Conservation (phyloP, 1,139 yeast genomes). For the Yamadazyma siamensis region DNA sequence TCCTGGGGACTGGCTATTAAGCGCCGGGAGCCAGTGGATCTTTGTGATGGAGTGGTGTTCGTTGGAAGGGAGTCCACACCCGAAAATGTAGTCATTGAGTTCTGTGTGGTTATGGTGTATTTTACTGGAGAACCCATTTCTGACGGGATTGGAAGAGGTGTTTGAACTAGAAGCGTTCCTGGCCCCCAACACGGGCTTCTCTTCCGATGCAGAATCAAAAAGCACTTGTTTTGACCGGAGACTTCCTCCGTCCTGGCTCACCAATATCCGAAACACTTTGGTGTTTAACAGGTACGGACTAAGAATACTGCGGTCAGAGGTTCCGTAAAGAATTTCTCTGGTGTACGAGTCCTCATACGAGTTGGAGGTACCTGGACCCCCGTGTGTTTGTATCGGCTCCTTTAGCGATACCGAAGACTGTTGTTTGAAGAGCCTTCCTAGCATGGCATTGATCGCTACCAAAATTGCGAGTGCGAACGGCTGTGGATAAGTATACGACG, state of each 20-base stretch:
- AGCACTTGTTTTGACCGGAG: constrained; percentile 46
- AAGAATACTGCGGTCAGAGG: constrained; percentile 27
- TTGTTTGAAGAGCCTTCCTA: constrained; percentile 29
- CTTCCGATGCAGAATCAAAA: constrained; percentile 40
- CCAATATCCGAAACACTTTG: constrained; percentile 39
- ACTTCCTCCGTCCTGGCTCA: constrained; percentile 53
- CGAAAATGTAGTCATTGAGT: constrained; percentile 52
- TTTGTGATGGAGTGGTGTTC: constrained; percentile 46
- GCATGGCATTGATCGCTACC: constrained; percentile 17
- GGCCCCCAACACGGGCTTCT: neutral
- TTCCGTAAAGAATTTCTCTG: constrained; percentile 41
- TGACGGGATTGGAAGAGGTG: constrained; percentile 4
- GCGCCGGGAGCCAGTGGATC: constrained; percentile 44
- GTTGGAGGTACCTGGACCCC: constrained; percentile 15
- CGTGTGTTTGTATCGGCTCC: constrained; percentile 11
- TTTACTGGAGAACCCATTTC: constrained; percentile 20
- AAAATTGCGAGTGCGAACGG: too few species aligned
- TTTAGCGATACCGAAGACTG: constrained; percentile 13
- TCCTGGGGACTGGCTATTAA: constrained; percentile 29
- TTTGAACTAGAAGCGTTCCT: too few species aligned
- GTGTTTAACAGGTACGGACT: constrained; percentile 30
- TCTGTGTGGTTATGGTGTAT: constrained; percentile 42
- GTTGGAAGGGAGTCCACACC: constrained; percentile 52
- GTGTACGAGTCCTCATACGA: constrained; percentile 44
- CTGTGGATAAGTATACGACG: too few species aligned